Evolutionary conservation across 129 eudicot genomes (phyloP).

Genomic region (Centella asiatica): DNA sequence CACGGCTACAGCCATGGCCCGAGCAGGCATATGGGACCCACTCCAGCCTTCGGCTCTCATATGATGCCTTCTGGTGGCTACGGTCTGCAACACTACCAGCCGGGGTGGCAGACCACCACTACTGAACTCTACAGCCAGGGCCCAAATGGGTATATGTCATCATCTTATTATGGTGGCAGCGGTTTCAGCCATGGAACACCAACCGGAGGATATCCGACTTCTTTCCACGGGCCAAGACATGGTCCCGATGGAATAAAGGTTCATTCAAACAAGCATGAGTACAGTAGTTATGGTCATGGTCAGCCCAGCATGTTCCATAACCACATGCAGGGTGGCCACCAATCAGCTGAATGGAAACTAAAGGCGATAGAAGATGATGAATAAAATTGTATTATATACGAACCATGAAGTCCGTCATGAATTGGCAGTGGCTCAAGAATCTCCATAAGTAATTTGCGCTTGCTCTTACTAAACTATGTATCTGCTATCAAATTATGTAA

Average conservation of each 20-base stretch:
- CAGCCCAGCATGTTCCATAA: slow-evolving; percentile 16
- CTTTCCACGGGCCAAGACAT: slow-evolving; percentile 15
- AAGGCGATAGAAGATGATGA: slow-evolving; percentile 39
- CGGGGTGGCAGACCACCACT: background rate
- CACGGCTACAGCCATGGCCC: slow-evolving; percentile 19
- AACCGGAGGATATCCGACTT: slow-evolving; percentile 15
- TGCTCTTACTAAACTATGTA: slow-evolving; percentile 5
- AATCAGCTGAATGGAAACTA: slow-evolving; percentile 24
- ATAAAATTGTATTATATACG: slow-evolving; percentile 13
- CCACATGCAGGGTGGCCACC: slow-evolving; percentile 22
- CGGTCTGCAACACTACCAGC: slow-evolving; percentile 18
- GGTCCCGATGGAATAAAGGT: slow-evolving; percentile 19
- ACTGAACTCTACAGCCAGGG: slow-evolving; percentile 23
- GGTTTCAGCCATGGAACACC: slow-evolving; percentile 8
- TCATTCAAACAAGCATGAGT: slow-evolving; percentile 14
- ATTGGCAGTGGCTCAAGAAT: slow-evolving; percentile 17
- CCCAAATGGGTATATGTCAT: slow-evolving; percentile 4
- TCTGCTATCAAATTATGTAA: no score
- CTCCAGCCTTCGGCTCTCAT: slow-evolving; percentile 13
- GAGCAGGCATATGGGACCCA: slow-evolving; percentile 2
- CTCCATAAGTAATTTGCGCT: slow-evolving; percentile 26
- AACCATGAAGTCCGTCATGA: slow-evolving; percentile 7
- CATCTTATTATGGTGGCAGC: background rate
- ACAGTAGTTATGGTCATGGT: slow-evolving; percentile 14
- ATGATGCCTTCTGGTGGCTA: slow-evolving; percentile 16